Evolutionary conservation across 129 eudicot species (phyloP).

Genomic region (Lactuca saligna): DNA sequence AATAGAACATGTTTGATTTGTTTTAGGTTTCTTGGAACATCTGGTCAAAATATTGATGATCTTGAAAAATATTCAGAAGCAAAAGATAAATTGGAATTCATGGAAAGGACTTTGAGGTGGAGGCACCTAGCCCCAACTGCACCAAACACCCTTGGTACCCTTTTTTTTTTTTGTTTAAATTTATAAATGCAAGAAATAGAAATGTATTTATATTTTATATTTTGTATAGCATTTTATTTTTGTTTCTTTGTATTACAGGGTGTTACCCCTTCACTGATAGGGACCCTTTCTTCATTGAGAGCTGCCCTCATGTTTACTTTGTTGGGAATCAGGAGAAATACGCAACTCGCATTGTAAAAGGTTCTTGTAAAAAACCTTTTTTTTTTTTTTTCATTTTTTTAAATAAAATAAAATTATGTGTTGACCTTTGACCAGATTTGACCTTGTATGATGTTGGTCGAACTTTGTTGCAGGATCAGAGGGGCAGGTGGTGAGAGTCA

Average conservation of each 20-base stretch:
- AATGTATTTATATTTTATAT: background rate
- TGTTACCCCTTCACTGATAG: constrained; percentile 97
- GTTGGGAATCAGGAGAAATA: constrained; percentile 82
- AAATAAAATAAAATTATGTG: background rate
- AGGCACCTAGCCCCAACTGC: constrained; percentile 98
- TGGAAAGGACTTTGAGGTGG: constrained; percentile 95
- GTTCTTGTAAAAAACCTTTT: constrained; percentile 30
- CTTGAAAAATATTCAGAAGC: constrained; percentile 83
- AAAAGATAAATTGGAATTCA: constrained; percentile 55
- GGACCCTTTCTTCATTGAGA: constrained; percentile 89
- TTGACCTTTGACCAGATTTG: background rate
- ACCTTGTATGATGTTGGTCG: background rate
- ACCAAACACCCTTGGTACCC: constrained; percentile 87
- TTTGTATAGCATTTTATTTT: background rate
- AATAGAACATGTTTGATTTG: background rate
- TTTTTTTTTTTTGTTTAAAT: background rate
- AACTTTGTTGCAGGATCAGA: constrained; percentile 62
- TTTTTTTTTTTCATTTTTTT: background rate
- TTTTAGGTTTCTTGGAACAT: constrained; percentile 89
- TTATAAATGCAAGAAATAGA: background rate
- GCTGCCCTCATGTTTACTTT: constrained; percentile 94
- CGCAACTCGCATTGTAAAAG: constrained; percentile 58
- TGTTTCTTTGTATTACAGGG: constrained; percentile 38
- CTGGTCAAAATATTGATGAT: constrained; percentile 93
- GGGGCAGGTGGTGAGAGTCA: constrained; percentile 82